Percentiles rank a stretch among this genome's conserved stretches.
Conservation (phyloP, 176 grass and related monocot species). For the Dendrocalamus sinicus region DNA sequence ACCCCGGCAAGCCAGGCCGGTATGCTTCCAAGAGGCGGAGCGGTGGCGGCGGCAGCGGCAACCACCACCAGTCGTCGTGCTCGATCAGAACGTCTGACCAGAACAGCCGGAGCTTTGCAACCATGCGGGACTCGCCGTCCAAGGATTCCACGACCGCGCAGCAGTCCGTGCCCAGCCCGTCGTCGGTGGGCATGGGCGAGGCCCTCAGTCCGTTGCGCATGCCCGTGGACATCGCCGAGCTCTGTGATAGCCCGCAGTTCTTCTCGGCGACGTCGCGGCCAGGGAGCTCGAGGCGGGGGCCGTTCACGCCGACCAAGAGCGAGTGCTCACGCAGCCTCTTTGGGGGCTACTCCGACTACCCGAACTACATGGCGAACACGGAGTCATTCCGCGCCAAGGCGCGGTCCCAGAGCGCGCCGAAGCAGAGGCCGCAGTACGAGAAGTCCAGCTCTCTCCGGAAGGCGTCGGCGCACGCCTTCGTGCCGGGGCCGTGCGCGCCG, state of each 20-base stretch:
- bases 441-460: conserved; percentile 60
- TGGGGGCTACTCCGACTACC: conserved; percentile 80
- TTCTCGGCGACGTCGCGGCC: conserved; percentile 71
- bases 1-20: conserved; percentile 81
- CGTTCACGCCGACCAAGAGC: conserved; percentile 80
- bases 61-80: conserved; percentile 61
- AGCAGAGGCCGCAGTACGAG: conserved; percentile 65
- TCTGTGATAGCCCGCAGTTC: conserved; percentile 81
- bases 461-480: conserved; percentile 47
- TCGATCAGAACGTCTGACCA: conserved; percentile 64
- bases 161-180: conserved; percentile 69
- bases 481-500: neutral
- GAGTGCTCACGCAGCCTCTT: conserved; percentile 76
- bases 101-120: conserved; percentile 67
- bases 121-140: conserved; percentile 67
- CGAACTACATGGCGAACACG: conserved; percentile 97
- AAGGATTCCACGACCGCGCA: conserved; percentile 72
- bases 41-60: neutral
- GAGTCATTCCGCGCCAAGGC: conserved; percentile 88
- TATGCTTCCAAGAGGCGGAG: conserved; percentile 42
- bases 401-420: conserved; percentile 89
- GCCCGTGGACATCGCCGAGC: conserved; percentile 51
- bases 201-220: conserved; percentile 56
- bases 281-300: conserved; percentile 59
- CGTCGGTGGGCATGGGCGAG: conserved; percentile 69